These are phyloP conservation scores for Thielaviopsis euricoi DNA, from an alignment of 2,329 filamentous ascomycete genomes.

Conservation along the genomic window DNA sequence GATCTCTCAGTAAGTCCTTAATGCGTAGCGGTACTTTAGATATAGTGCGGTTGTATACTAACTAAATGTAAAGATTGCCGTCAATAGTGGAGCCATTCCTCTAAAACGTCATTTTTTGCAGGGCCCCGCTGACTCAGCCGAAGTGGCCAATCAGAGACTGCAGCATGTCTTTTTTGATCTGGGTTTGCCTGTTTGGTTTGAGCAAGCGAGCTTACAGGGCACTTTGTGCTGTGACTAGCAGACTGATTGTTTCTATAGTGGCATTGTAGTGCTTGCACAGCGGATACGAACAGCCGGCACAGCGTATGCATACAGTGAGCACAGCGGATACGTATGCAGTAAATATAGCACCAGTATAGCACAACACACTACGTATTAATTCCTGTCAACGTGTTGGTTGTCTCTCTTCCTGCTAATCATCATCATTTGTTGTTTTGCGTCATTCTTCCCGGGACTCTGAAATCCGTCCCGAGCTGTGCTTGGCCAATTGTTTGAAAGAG, in stretches of 20 bases:
- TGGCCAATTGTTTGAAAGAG: background rate
- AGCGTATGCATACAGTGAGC: too few relatives aligned
- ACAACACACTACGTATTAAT: too few relatives aligned
- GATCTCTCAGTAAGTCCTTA: too few relatives aligned
- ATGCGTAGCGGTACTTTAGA: too few relatives aligned
- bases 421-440: background rate
- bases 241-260: too few relatives aligned
- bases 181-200: background rate
- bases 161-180: conserved; percentile 5
- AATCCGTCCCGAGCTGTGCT: conserved; percentile 3
- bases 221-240: background rate
- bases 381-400: too few relatives aligned
- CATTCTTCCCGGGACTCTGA: background rate
- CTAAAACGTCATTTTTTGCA: background rate
- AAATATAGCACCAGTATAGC: too few relatives aligned
- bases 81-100: background rate
- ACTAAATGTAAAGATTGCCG: background rate
- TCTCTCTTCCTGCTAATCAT: background rate
- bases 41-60: too few relatives aligned
- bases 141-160: background rate
- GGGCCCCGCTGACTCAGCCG: background rate
- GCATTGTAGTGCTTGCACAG: too few relatives aligned
- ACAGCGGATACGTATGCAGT: too few relatives aligned
- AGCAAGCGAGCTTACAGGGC: too few relatives aligned
- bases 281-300: too few relatives aligned